A percentile compares a stretch with the other conserved stretches of the same genome.
These are phyloP conservation scores for Oryza australiensis DNA, from an alignment of 176 grass and related monocot genomes.

Conservation along the genomic window DNA sequence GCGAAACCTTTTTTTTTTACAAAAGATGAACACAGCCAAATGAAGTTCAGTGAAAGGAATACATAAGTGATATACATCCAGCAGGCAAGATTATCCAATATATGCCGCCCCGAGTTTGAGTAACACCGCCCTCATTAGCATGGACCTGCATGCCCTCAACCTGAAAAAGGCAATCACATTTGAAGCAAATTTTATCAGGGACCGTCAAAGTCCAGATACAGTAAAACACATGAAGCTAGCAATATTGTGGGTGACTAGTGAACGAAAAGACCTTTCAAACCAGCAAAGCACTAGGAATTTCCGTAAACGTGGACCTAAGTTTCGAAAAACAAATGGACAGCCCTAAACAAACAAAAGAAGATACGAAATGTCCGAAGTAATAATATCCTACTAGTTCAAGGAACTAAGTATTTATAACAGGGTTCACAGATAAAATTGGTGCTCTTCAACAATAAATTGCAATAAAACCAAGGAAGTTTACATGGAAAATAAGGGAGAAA, in stretches of 20 bases:
- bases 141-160: constrained; percentile 97
- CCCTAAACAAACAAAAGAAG: background rate
- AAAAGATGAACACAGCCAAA: background rate
- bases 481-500: constrained; percentile 23
- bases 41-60: background rate
- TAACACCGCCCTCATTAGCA: constrained; percentile 91
- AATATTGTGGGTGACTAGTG: background rate
- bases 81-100: constrained; percentile 98
- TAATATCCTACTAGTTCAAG: background rate
- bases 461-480: background rate
- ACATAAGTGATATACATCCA: constrained; percentile 71
- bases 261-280: background rate
- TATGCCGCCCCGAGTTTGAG: constrained; percentile 92
- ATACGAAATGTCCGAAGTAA: constrained; percentile 1
- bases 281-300: background rate
- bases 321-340: background rate
- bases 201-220: background rate
- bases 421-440: background rate
- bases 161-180: constrained; percentile 45
- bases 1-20: background rate
- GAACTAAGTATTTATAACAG: background rate
- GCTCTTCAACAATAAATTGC: background rate
- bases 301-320: background rate
- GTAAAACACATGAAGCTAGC: background rate
- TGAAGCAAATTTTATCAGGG: constrained; percentile 5